phyloP scores from a whole-genome alignment of 1,284 basidiomycete species.

The Caloboletus inedulis region DNA sequence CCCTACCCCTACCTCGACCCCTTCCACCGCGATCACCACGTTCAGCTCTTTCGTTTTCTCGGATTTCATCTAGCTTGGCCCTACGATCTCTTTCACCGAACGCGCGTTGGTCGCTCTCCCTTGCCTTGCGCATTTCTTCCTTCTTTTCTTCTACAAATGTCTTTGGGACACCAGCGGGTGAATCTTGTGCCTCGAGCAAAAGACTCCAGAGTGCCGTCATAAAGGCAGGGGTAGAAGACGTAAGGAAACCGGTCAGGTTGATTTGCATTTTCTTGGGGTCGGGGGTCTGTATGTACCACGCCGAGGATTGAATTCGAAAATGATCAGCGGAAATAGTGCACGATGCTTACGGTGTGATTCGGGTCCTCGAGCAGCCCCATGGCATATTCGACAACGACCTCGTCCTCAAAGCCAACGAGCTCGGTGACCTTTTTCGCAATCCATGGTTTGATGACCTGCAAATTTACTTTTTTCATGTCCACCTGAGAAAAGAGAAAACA shows the following conservation, averaged over 20 bases:
- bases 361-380: slow-evolving; percentile 90
- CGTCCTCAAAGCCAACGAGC: slow-evolving; percentile 92
- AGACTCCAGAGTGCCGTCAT: slow-evolving; percentile 89
- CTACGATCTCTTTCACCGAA: slow-evolving; percentile 72
- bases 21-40: slow-evolving; percentile 50
- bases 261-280: slow-evolving; percentile 97
- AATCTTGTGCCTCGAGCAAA: slow-evolving; percentile 86
- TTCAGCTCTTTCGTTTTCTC: slow-evolving; percentile 51
- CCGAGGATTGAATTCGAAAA: neutral
- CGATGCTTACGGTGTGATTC: slow-evolving; percentile 64
- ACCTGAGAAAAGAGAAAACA: slow-evolving; percentile 43
- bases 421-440: slow-evolving; percentile 88
- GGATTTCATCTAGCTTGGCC: slow-evolving; percentile 63
- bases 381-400: slow-evolving; percentile 95
- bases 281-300: slow-evolving; percentile 53
- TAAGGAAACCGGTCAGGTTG: slow-evolving; percentile 88
- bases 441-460: slow-evolving; percentile 89
- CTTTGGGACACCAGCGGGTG: slow-evolving; percentile 87
- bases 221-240: slow-evolving; percentile 76
- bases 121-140: slow-evolving; percentile 80
- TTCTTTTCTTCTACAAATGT: slow-evolving; percentile 96
- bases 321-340: neutral
- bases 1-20: slow-evolving; percentile 44
- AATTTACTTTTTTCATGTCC: slow-evolving; percentile 93
- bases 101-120: slow-evolving; percentile 65